Evolutionary conservation across 345 rosid species (phyloP).

Genomic region (Rhodamnia rubescens): DNA sequence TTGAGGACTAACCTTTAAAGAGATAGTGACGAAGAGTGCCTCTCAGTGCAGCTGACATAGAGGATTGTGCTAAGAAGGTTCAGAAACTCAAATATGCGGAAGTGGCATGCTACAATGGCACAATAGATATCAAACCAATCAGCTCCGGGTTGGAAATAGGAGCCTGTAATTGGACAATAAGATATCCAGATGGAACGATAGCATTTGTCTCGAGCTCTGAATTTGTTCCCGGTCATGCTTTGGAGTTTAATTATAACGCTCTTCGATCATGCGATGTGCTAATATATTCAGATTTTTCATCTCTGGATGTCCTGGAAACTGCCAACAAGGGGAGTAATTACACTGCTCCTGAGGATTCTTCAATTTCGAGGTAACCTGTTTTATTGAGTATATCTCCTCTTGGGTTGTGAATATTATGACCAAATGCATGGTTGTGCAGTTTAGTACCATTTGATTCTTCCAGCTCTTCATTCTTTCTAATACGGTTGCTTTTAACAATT

Average conservation of each 20-base stretch:
- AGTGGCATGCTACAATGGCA: slow-evolving; percentile 73
- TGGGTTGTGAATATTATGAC: not conserved
- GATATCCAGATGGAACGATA: slow-evolving; percentile 37
- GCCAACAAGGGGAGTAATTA: slow-evolving; percentile 10
- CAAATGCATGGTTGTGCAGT: not conserved
- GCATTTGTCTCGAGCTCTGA: slow-evolving; percentile 49
- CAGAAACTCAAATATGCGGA: slow-evolving; percentile 58
- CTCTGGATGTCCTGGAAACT: slow-evolving; percentile 18
- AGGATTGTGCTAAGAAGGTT: slow-evolving; percentile 53
- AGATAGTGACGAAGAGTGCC: slow-evolving; percentile 7
- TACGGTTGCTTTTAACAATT: not conserved
- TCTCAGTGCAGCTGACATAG: slow-evolving; percentile 57
- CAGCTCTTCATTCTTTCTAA: not conserved
- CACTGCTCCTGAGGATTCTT: slow-evolving; percentile 1
- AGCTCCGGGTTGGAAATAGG: slow-evolving; percentile 91
- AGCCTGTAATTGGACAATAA: slow-evolving; percentile 75
- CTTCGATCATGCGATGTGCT: slow-evolving; percentile 44
- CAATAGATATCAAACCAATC: slow-evolving; percentile 46
- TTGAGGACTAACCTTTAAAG: not conserved
- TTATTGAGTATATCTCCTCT: not conserved
- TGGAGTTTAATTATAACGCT: slow-evolving; percentile 39
- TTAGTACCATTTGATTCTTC: not conserved
- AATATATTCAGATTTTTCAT: slow-evolving; percentile 51
- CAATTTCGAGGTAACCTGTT: slow-evolving; percentile 28
- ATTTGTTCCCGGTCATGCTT: slow-evolving; percentile 47